These are phyloP conservation scores for Xylaria multiplex DNA, from an alignment of 2,329 filamentous ascomycete species.

Conservation along the genomic window DNA sequence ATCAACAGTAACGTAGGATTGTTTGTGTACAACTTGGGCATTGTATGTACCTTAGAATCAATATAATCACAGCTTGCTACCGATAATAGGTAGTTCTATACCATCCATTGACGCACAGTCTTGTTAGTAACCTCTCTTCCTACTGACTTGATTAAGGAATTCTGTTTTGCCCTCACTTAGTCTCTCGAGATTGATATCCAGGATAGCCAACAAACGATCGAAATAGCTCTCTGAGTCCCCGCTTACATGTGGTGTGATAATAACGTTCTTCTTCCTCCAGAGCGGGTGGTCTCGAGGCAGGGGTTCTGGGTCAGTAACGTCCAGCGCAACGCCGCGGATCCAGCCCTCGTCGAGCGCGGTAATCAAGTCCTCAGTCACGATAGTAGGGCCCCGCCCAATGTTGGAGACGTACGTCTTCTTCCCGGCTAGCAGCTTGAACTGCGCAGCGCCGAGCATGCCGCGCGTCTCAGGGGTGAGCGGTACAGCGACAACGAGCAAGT, in stretches of 20 bases:
- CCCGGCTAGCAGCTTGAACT: slow-evolving; percentile 51
- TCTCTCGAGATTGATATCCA: slow-evolving; percentile 45
- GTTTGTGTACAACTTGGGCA: background rate
- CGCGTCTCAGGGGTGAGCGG: slow-evolving; percentile 54
- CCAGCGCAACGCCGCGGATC: slow-evolving; percentile 68
- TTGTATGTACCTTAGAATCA: background rate
- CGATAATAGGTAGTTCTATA: background rate
- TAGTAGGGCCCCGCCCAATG: slow-evolving; percentile 64
- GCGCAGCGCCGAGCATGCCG: slow-evolving; percentile 55
- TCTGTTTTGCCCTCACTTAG: slow-evolving; percentile 44
- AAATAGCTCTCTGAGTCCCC: slow-evolving; percentile 45
- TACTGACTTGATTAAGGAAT: slow-evolving; percentile 48
- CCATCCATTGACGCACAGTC: background rate
- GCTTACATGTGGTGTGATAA: slow-evolving; percentile 57
- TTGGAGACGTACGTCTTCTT: slow-evolving; percentile 68
- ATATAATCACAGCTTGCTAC: background rate
- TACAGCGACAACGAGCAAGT: slow-evolving; percentile 55
- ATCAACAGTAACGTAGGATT: background rate
- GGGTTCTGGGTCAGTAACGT: slow-evolving; percentile 77
- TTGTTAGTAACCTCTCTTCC: slow-evolving; percentile 46
- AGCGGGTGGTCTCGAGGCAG: slow-evolving; percentile 69
- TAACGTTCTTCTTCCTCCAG: slow-evolving; percentile 70
- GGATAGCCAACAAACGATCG: slow-evolving; percentile 43
- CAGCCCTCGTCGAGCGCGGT: slow-evolving; percentile 57
- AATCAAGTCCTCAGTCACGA: slow-evolving; percentile 61